Percentiles rank a stretch among this genome's conserved stretches.
Conservation (phyloP, 1,284 basidiomycete species). For the Ustilago hordei region DNA sequence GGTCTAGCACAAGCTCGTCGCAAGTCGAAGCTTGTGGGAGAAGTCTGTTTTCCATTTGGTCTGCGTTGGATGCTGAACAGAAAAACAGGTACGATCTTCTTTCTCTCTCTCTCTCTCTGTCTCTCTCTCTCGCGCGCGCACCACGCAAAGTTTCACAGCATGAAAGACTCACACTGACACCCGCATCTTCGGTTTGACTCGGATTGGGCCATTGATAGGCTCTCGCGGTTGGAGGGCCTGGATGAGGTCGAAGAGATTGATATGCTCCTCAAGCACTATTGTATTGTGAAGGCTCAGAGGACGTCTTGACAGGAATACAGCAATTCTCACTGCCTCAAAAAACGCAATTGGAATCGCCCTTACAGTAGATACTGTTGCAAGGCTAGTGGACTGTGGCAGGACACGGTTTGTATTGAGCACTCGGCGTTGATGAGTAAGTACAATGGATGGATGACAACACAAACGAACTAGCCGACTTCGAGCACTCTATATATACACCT, state of each 20-base stretch:
- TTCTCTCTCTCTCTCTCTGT: background rate
- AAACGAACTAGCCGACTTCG: no score
- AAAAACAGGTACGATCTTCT: conserved; percentile 38
- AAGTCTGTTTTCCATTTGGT: conserved; percentile 54
- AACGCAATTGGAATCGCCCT: no score
- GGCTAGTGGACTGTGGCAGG: no score
- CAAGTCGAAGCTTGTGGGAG: conserved; percentile 13
- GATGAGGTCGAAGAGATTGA: conserved; percentile 69
- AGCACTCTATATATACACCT: no score
- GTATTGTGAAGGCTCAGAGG: conserved; percentile 37
- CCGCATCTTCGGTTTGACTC: no score
- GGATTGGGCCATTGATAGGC: conserved; percentile 9
- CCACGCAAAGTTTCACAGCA: no score
- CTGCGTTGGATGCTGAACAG: conserved; percentile 27
- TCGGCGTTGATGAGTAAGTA: no score
- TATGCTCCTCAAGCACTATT: conserved; percentile 67
- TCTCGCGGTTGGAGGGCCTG: conserved; percentile 63
- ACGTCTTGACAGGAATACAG: background rate
- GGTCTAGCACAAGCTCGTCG: conserved; percentile 4
- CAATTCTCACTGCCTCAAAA: background rate
- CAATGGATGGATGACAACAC: no score
- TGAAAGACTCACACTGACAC: no score
- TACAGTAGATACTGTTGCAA: no score
- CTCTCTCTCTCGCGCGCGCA: no score
- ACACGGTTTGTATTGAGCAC: no score